Base-by-base conservation (phyloP, 306 rosid species). In the Cajanus cajan region DNA sequence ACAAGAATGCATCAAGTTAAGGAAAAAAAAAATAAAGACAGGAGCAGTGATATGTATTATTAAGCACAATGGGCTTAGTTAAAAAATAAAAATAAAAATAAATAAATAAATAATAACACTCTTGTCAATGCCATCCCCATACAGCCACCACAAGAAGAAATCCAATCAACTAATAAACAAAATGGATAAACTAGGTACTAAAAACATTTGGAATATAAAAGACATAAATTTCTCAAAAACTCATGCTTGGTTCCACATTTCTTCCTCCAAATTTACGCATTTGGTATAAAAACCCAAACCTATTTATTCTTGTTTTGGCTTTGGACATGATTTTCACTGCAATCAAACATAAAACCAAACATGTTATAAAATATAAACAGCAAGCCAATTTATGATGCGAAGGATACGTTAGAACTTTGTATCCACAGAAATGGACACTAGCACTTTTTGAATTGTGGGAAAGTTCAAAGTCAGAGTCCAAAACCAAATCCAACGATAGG, bases 381-480 rank as follows among this genome's bases (percentile, higher is more conserved):
- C 2, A 36, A 51, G 28, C 61, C 24, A 25, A 39, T 2, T 13
- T 28, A 54, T 1, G 0, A 40, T 19, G 12, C 13, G 0, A 88
- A 92, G 93, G 93, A 90, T 94, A 92, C 92, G 25, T 4, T 6
- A 63, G 0, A 75, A 47, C 79, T 68, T 75, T 91, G 84, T 93
- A 91, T 19, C 99, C 99, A 69, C 74, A 54, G 24, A 90, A 87
- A 78, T 80, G 71, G 22, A 95, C 86, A 66, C 89, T 89, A 2
- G 88, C 96, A 78, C 14, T 45, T 19, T 95, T 91, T 51, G 87
- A 86, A 76, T 47, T 91, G 85, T 95, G 98, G 4, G 96, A 92
- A 24, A 92, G 90, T 84, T 91, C 96, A 77, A 87, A 87, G 52
- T 86, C 90, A 5, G 81, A 66, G 44, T 92, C 90, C 0, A 95